Evolutionary conservation across 306 rosid species (phyloP).

Genomic region (Quillaja saponaria): DNA sequence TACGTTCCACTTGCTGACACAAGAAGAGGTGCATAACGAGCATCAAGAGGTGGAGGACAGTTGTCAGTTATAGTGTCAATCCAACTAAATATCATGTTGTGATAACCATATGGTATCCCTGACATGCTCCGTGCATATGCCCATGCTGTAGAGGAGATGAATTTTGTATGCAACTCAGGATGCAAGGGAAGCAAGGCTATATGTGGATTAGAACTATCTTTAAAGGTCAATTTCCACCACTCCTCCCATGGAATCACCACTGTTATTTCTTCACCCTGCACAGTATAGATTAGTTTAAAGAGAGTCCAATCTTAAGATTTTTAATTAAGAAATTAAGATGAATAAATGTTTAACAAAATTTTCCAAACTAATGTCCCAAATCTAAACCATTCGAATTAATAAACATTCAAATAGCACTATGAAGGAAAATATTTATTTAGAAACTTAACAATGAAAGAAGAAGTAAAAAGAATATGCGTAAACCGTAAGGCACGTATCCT

Average conservation of each 20-base stretch:
- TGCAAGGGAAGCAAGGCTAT: slow-evolving; percentile 94
- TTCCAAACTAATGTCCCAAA: neutral
- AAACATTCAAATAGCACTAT: neutral
- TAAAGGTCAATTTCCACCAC: slow-evolving; percentile 89
- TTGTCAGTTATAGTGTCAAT: slow-evolving; percentile 92
- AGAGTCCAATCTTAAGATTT: slow-evolving; percentile 1
- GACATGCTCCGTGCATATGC: slow-evolving; percentile 90
- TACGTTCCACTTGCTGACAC: slow-evolving; percentile 4
- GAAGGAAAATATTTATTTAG: neutral
- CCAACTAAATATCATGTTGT: slow-evolving; percentile 99
- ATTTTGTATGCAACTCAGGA: slow-evolving; percentile 69
- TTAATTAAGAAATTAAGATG: slow-evolving; percentile 2
- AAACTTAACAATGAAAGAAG: neutral
- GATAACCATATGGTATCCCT: slow-evolving; percentile 98
- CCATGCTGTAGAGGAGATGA: slow-evolving; percentile 93
- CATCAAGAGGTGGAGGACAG: slow-evolving; percentile 99
- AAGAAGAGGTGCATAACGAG: slow-evolving; percentile 59
- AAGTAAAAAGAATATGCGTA: neutral
- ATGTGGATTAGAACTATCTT: slow-evolving; percentile 89
- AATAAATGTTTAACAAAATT: no score
- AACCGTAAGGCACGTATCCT: no score
- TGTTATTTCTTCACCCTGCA: slow-evolving; percentile 93
- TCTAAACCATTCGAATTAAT: neutral
- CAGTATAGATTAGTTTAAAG: slow-evolving; percentile 18
- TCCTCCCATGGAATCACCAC: slow-evolving; percentile 92